Evolutionary conservation across 768 basidiomycete genomes (phyloP), one percentile per base, ranked within the genome.

Genomic region (Podaxis sp.): DNA sequence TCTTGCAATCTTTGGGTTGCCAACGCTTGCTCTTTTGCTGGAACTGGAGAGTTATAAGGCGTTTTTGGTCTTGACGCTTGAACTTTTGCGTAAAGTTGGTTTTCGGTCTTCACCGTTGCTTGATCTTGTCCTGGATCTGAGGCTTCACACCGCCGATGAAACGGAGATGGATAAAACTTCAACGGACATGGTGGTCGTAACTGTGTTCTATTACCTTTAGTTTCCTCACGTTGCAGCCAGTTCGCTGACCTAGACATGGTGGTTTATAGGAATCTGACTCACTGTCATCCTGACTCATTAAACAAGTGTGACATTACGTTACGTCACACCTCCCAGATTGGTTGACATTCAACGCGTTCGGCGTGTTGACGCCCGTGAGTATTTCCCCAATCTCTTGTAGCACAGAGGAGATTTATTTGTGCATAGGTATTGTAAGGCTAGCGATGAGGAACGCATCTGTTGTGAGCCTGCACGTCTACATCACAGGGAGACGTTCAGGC

Each of bases 241-340:
- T 26, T 48, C 56, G 28, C 44, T 58, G 46, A 58, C 57, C 48
- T 30, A 22, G 56, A 53, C 51, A 56, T 56, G 54, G 54, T 56
- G 54, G 54, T 56, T 58, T 58, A 49, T 49, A 58, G 57, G 44
- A 58, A 58, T 58, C 46, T 58, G 57, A 58, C 57, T 58, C 46
- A 36, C 13, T 15, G 20, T 2, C 10, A 26, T 44, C 38, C 24
- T 49, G 57, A 48, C 57, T 49, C 57, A 48, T 58, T 58, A 58
- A 28, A 33, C 15, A 58, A 36, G 13, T 13, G 48, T 40, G 22
- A 22, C 57, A 30, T 58, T 24, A 58, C 6, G 20, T 49, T 48
- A 58, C 26, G 44, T 50, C 49, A 50, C 24, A 3, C 48, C 22
- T 24, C 26, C 49, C 8, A 50, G 24, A 44, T 15, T 44, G 15